Percentiles rank a stretch among this genome's conserved stretches.
These are phyloP conservation scores for Aspergillus biplanus DNA, from an alignment of 495 filamentous ascomycete genomes.

Conservation along the genomic window DNA sequence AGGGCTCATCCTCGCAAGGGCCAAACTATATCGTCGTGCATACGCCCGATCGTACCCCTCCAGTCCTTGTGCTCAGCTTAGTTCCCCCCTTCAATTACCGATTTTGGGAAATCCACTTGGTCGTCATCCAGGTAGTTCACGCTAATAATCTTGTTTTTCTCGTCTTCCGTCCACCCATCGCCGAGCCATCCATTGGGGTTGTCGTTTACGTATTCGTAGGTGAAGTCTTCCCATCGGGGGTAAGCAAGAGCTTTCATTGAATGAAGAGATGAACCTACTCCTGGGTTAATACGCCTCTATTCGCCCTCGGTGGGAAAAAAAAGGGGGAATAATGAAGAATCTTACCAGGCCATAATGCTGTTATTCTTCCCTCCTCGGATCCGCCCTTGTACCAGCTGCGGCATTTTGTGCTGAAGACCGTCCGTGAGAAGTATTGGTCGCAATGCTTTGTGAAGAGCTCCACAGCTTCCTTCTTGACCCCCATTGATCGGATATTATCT, in stretches of 20 bases:
- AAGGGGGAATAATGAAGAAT: neutral
- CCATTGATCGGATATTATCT: slow-evolving; percentile 50
- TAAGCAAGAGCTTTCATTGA: slow-evolving; percentile 38
- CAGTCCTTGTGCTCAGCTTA: neutral
- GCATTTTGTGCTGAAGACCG: slow-evolving; percentile 52
- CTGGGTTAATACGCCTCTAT: slow-evolving; percentile 7
- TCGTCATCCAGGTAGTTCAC: slow-evolving; percentile 47
- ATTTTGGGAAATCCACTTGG: slow-evolving; percentile 40
- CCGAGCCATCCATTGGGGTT: slow-evolving; percentile 46
- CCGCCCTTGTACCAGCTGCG: slow-evolving; percentile 60
- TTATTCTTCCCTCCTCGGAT: slow-evolving; percentile 37
- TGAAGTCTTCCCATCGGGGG: slow-evolving; percentile 48
- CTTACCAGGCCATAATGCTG: slow-evolving; percentile 49
- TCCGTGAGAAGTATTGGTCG: slow-evolving; percentile 51
- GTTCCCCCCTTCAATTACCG: slow-evolving; percentile 12
- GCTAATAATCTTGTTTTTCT: slow-evolving; percentile 37
- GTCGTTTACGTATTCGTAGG: slow-evolving; percentile 43
- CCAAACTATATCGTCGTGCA: neutral
- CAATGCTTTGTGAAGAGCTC: slow-evolving; percentile 49
- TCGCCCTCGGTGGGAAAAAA: neutral
- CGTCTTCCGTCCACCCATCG: slow-evolving; percentile 47
- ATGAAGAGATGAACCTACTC: slow-evolving; percentile 46
- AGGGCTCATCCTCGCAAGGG: too few species aligned
- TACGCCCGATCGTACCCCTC: neutral
- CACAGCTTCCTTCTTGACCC: slow-evolving; percentile 44